phyloP scores from a whole-genome alignment of 441 rosid species.

The Breynia disticha region DNA sequence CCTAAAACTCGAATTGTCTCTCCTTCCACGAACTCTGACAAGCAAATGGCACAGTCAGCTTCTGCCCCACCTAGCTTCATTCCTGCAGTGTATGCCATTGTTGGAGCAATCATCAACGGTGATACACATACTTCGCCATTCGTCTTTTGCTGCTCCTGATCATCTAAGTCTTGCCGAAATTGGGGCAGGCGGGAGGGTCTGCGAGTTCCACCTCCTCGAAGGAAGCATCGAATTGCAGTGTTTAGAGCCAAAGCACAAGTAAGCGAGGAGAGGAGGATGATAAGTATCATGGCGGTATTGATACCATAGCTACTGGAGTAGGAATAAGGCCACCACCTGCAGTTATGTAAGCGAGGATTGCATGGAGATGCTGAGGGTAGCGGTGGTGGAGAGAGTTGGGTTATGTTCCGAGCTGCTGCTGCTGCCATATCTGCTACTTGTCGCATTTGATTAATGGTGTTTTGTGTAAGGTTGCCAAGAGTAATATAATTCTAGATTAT shows the following conservation, averaged over 20 bases:
- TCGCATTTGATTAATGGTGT: slow-evolving; percentile 15
- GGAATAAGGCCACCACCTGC: slow-evolving; percentile 43
- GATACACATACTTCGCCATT: slow-evolving; percentile 16
- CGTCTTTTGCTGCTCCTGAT: slow-evolving; percentile 27
- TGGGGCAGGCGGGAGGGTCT: slow-evolving; percentile 16
- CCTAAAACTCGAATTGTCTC: slow-evolving; percentile 55
- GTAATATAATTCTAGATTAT: not conserved
- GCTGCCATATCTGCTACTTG: slow-evolving; percentile 6
- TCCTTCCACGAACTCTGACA: slow-evolving; percentile 66
- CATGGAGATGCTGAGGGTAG: slow-evolving; percentile 32
- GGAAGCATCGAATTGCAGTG: slow-evolving; percentile 56
- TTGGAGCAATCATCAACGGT: slow-evolving; percentile 18
- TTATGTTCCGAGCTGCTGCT: not conserved
- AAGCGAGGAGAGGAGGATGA: slow-evolving; percentile 51
- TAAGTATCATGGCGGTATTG: slow-evolving; percentile 36
- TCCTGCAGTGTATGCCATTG: slow-evolving; percentile 32
- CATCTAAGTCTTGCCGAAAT: slow-evolving; percentile 12
- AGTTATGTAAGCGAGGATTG: slow-evolving; percentile 28
- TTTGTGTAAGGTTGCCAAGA: not conserved
- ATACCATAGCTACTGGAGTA: slow-evolving; percentile 43
- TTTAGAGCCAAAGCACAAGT: slow-evolving; percentile 54
- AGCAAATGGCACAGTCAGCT: slow-evolving; percentile 69
- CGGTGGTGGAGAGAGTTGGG: slow-evolving; percentile 15
- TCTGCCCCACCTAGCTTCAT: slow-evolving; percentile 40
- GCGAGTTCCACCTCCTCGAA: slow-evolving; percentile 9